These are phyloP conservation scores for Tuber umbilicatum DNA, from an alignment of 495 filamentous ascomycete species.

Conservation along the genomic window DNA sequence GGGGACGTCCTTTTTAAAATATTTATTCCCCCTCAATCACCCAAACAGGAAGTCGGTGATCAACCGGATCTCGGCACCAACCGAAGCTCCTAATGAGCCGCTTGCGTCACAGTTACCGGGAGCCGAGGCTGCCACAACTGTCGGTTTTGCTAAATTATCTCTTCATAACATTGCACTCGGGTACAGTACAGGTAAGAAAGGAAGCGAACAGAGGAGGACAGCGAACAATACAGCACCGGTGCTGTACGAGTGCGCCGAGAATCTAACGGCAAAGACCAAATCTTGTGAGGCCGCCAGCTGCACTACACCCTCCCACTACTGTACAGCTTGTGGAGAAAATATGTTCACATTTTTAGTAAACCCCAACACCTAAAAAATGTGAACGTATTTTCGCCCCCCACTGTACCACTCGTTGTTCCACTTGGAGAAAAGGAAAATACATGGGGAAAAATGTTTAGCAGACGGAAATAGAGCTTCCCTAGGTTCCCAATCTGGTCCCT, in stretches of 20 bases:
- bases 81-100: neutral
- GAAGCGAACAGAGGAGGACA: neutral
- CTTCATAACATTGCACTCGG: neutral
- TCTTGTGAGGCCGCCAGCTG: neutral
- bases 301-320: too few relatives aligned
- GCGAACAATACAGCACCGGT: neutral
- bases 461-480: too few relatives aligned
- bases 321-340: too few relatives aligned
- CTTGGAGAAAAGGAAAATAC: neutral
- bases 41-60: neutral
- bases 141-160: neutral
- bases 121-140: neutral
- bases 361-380: too few relatives aligned
- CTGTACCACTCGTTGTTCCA: neutral
- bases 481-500: too few relatives aligned
- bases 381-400: too few relatives aligned
- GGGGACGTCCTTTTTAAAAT: neutral
- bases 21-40: neutral
- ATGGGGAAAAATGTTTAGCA: too few relatives aligned
- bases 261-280: neutral
- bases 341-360: too few relatives aligned
- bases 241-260: neutral
- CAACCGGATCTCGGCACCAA: slow-evolving; percentile 1
- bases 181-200: too few relatives aligned
- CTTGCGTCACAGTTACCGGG: neutral